Evolutionary conservation across 331 rosid genomes (phyloP), one percentile per base, ranked within the genome.

Genomic region (Malus hybrid): DNA sequence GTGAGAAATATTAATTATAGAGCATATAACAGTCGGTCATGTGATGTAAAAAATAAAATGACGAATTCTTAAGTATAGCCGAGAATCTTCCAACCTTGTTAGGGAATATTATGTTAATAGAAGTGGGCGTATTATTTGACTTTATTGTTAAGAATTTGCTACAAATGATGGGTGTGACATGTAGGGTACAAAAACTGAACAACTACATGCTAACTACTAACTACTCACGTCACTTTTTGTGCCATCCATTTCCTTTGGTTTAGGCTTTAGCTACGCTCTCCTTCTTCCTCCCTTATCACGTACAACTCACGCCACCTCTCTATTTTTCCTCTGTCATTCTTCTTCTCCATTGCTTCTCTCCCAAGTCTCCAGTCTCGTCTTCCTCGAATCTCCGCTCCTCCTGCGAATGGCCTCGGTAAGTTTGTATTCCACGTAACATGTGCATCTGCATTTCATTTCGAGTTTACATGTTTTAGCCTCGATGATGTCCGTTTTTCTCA

Each of bases 11-110:
- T 15, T 15, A 14, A 14, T 48, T 48, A 0, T 48, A 13, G 1
- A 13, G 6, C 0, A 15, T 0, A 50, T 50, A 50, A 15, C 3
- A 5, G 19, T 0, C 8, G 7, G n/a, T 5, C 8, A 50, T 1
- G 3, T 50, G 3, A 50, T 50, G n/a, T 50, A 2, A 5, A 0
- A 50, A 2, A 50, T 15, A 50, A 15, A 50, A 50, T 0, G 0
- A 3, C 1, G 1, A 50, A 15, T 15, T 0, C 0, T 0, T 0
- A 0, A 50, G 7, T 0, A 5, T 15, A 15, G 19, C 0, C 0
- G 3, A 15, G 1, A 50, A 50, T 50, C 19, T 15, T 1, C 55
- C 7, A 48, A 48, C 7, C 7, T 4, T 29, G 44, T 30, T 63
- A 6, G 24, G 24, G 10, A 63, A 16, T 44, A 63, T 63, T 29